phyloP scores from a whole-genome alignment of 106 monocot species.

The Dioscorea alata region DNA sequence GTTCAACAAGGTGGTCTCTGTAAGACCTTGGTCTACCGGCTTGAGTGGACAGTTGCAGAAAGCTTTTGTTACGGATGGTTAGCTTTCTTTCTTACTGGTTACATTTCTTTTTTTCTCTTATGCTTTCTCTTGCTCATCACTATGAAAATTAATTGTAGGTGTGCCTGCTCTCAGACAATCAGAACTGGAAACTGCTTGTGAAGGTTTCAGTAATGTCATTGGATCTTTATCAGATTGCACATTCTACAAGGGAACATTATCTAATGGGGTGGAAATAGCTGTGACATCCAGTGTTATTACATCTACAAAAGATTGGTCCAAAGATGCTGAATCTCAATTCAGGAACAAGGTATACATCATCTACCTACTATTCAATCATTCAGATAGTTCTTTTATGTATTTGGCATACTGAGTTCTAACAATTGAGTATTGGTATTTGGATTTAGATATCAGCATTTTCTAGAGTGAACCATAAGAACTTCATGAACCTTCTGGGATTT shows the following conservation, averaged over 20 bases:
- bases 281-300: conserved; percentile 33
- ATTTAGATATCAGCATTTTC: conserved; percentile 27
- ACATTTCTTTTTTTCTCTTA: background rate
- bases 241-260: conserved; percentile 68
- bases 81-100: no score
- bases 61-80: conserved; percentile 59
- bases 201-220: conserved; percentile 68
- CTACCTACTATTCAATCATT: no score
- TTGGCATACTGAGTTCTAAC: no score
- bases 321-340: conserved; percentile 43
- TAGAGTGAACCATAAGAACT: conserved; percentile 60
- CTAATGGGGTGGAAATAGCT: conserved; percentile 66
- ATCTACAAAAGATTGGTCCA: conserved; percentile 48
- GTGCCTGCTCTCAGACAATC: conserved; percentile 42
- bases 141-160: conserved; percentile 17
- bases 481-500: conserved; percentile 60
- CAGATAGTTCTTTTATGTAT: no score
- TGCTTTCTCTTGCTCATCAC: background rate
- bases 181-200: conserved; percentile 58
- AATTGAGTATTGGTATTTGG: no score
- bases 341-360: conserved; percentile 40
- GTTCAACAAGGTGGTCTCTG: conserved; percentile 45
- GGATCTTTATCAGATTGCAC: conserved; percentile 40
- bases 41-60: conserved; percentile 65
- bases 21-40: conserved; percentile 53